These are phyloP conservation scores for Neurospora sp. DNA, from an alignment of 495 filamentous ascomycete genomes.

Conservation along the genomic window DNA sequence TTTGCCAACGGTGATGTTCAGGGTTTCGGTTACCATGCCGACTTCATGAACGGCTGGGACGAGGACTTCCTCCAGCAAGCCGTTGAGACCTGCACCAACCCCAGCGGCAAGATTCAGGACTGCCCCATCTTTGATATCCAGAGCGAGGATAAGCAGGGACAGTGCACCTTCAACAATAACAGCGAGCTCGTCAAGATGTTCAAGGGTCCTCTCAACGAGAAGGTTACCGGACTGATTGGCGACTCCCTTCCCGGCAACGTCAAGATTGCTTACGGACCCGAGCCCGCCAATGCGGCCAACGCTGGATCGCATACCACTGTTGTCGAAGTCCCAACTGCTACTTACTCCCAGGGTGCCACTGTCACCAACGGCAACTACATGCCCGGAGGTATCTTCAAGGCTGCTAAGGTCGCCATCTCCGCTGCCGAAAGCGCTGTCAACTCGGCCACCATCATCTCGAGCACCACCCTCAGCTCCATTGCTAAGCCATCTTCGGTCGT, in stretches of 20 bases:
- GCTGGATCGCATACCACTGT: slow-evolving; percentile 6
- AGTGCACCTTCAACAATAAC: slow-evolving; percentile 24
- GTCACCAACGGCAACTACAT: slow-evolving; percentile 7
- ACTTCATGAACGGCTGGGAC: slow-evolving; percentile 82
- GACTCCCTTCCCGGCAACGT: slow-evolving; percentile 30
- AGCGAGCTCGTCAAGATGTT: slow-evolving; percentile 6
- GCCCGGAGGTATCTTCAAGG: slow-evolving; percentile 22
- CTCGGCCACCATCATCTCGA: not conserved
- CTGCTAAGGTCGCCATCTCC: not conserved
- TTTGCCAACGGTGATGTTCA: slow-evolving; percentile 74
- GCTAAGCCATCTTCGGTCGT: not conserved
- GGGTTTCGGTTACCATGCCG: slow-evolving; percentile 75
- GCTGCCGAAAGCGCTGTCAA: not conserved
- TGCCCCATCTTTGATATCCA: slow-evolving; percentile 47
- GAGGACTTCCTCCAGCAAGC: slow-evolving; percentile 47
- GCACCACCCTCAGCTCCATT: not conserved
- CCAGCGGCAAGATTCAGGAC: slow-evolving; percentile 39
- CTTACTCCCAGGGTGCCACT: slow-evolving; percentile 10
- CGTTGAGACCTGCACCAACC: slow-evolving; percentile 46
- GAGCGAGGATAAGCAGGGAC: slow-evolving; percentile 22
- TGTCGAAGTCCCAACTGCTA: slow-evolving; percentile 13
- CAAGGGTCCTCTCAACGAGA: slow-evolving; percentile 21
- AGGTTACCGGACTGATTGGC: slow-evolving; percentile 20
- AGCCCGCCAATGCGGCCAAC: slow-evolving; percentile 19
- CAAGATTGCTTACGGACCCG: slow-evolving; percentile 25